Evolutionary conservation across 208 protist genomes (phyloP).

Genomic region (Crithidia expoeki): DNA sequence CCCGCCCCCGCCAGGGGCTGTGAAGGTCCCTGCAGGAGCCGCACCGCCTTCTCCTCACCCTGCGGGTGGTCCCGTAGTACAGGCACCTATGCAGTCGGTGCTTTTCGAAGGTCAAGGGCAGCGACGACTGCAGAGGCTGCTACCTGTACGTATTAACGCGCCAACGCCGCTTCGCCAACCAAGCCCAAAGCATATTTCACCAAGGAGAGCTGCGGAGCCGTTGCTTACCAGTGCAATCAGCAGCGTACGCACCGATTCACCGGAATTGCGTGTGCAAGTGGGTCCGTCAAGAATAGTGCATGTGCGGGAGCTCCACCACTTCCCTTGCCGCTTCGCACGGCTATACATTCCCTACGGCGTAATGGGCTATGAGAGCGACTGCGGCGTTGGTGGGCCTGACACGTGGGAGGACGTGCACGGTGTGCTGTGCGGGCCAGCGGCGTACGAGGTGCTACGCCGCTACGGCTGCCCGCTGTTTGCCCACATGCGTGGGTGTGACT

Average conservation of each 20-base stretch:
- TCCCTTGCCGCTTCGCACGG: slow-evolving; percentile 44
- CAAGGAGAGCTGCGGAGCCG: too few relatives aligned
- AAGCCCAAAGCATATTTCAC: too few relatives aligned
- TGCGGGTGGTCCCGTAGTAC: too few relatives aligned
- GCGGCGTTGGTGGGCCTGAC: slow-evolving; percentile 32
- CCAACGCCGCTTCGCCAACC: too few relatives aligned
- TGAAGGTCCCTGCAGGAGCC: slow-evolving; percentile 4
- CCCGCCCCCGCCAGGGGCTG: not conserved
- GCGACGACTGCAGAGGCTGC: too few relatives aligned
- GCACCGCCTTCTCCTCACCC: not conserved
- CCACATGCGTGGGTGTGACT: slow-evolving; percentile 9
- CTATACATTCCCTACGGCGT: slow-evolving; percentile 53
- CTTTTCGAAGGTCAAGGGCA: too few relatives aligned
- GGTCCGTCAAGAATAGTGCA: slow-evolving; percentile 14
- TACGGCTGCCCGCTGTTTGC: slow-evolving; percentile 68
- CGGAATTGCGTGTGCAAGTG: not conserved
- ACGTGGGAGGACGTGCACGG: slow-evolving; percentile 53
- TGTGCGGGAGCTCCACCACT: slow-evolving; percentile 60
- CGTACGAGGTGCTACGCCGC: slow-evolving; percentile 54
- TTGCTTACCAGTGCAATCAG: too few relatives aligned
- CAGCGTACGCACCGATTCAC: too few relatives aligned
- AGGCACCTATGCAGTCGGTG: too few relatives aligned
- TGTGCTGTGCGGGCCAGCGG: slow-evolving; percentile 56
- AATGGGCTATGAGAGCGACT: slow-evolving; percentile 46
- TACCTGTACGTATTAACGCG: too few relatives aligned